A percentile compares a stretch with the other conserved stretches of the same genome.
phyloP scores from a whole-genome alignment of 352 stramenopile genomes.

The Globisporangium acanthophoron region DNA sequence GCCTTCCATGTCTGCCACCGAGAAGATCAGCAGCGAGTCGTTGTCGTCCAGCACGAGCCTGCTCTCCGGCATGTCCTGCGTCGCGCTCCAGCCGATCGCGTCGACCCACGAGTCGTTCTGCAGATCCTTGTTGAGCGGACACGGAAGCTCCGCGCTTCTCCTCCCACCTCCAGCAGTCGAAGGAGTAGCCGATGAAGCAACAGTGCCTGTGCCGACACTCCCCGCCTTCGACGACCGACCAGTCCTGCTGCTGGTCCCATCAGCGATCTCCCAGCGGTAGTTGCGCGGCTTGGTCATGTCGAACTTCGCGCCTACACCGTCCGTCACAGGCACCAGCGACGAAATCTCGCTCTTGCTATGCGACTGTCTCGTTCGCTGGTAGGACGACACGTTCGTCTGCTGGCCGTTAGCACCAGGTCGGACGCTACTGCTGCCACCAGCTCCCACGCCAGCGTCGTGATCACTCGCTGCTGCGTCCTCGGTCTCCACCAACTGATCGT shows the following conservation, averaged over 20 bases:
- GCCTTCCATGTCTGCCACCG: slow-evolving; percentile 72
- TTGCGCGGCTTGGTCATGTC: slow-evolving; percentile 72
- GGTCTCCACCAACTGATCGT: slow-evolving; percentile 12
- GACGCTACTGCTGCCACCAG: neutral
- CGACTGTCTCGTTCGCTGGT: slow-evolving; percentile 2
- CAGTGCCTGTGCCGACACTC: no score
- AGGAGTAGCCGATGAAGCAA: neutral
- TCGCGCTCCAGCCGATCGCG: slow-evolving; percentile 76
- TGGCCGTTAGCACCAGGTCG: neutral
- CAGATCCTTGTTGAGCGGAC: slow-evolving; percentile 65
- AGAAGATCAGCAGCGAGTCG: slow-evolving; percentile 73
- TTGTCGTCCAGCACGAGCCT: slow-evolving; percentile 83
- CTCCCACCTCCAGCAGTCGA: neutral
- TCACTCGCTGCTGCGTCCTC: neutral
- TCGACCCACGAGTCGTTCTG: slow-evolving; percentile 66
- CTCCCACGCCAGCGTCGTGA: neutral
- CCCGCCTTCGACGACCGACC: neutral
- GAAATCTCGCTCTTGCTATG: neutral
- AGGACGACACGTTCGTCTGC: neutral
- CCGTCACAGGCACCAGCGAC: neutral
- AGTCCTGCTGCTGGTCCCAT: neutral
- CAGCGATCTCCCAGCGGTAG: slow-evolving; percentile 39
- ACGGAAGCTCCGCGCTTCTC: slow-evolving; percentile 16
- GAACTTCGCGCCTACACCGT: slow-evolving; percentile 19
- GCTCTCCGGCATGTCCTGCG: slow-evolving; percentile 74